Percentiles rank a stretch among this genome's conserved stretches.
These are phyloP conservation scores for Globisporangium alternatum DNA, from an alignment of 352 stramenopile species.

Conservation along the genomic window DNA sequence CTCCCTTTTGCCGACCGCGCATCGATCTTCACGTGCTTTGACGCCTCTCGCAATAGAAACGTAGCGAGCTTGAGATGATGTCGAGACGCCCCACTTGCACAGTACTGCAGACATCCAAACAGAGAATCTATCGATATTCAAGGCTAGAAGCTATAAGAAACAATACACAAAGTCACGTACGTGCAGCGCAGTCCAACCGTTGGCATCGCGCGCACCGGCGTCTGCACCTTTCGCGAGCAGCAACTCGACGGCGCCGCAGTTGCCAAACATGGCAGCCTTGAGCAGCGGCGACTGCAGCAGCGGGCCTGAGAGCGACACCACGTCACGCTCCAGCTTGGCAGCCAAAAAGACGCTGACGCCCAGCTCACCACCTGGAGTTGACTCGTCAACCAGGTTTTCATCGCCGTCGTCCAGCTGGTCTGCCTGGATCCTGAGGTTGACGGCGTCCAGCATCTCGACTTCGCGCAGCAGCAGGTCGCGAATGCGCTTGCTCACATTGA, in stretches of 20 bases:
- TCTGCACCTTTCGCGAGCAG: constrained; percentile 40
- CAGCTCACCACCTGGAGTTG: constrained; percentile 7
- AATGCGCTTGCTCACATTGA: constrained; percentile 22
- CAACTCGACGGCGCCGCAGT: constrained; percentile 29
- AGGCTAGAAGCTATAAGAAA: background rate
- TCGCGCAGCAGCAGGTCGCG: constrained; percentile 33
- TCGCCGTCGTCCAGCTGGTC: background rate
- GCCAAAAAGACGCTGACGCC: constrained; percentile 41
- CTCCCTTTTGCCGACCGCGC: constrained; percentile 44
- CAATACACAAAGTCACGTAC: constrained; percentile 20
- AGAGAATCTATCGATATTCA: background rate
- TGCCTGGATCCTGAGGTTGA: constrained; percentile 16
- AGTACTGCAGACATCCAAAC: constrained; percentile 31
- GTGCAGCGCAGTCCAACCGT: constrained; percentile 63
- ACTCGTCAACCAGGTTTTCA: background rate
- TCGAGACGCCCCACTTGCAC: constrained; percentile 29
- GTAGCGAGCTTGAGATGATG: constrained; percentile 36
- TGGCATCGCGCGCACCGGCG: constrained; percentile 38
- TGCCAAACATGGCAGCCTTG: constrained; percentile 49
- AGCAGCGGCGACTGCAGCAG: constrained; percentile 40
- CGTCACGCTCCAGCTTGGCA: constrained; percentile 30
- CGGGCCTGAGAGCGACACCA: constrained; percentile 18
- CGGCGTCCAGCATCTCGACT: constrained; percentile 36
- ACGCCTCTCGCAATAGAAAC: constrained; percentile 24
- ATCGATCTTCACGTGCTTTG: constrained; percentile 30